Evolutionary conservation across 75 land plant genomes (phyloP).

Genomic region (Cryptomeria japonica): DNA sequence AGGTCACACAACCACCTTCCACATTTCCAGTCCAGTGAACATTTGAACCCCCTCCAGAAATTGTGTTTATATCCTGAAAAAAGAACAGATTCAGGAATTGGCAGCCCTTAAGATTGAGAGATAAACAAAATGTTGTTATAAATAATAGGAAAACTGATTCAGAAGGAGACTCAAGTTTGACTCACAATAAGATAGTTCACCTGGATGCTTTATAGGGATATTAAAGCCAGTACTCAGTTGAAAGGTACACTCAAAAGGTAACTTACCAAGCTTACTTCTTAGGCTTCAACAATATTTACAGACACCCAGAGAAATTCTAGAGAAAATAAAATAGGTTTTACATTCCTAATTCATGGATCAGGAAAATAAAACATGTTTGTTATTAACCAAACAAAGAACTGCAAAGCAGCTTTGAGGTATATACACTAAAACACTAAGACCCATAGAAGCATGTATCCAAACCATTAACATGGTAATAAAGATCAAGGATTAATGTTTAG

Average conservation of each 20-base stretch:
- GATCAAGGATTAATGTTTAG: background rate
- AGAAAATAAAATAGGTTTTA: background rate
- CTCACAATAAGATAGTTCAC: background rate
- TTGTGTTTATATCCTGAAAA: constrained; percentile 67
- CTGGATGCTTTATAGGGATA: constrained; percentile 1
- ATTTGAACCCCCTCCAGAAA: constrained; percentile 38
- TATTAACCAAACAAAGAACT: background rate
- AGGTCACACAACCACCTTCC: constrained; percentile 46
- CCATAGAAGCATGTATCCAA: background rate
- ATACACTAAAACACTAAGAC: background rate
- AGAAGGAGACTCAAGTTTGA: background rate
- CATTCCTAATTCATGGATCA: background rate
- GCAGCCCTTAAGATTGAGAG: background rate
- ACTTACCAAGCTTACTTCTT: background rate
- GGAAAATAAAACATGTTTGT: background rate
- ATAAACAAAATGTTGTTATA: background rate
- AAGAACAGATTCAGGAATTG: background rate
- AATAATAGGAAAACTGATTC: background rate
- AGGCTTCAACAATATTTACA: background rate
- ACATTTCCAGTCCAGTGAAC: constrained; percentile 69
- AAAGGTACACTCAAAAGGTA: background rate
- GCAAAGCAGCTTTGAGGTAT: background rate
- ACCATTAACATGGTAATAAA: background rate
- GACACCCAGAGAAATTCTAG: background rate
- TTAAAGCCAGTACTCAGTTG: background rate